Conservation (phyloP, 139 green algal genomes). For the Nannochloris sp. region DNA sequence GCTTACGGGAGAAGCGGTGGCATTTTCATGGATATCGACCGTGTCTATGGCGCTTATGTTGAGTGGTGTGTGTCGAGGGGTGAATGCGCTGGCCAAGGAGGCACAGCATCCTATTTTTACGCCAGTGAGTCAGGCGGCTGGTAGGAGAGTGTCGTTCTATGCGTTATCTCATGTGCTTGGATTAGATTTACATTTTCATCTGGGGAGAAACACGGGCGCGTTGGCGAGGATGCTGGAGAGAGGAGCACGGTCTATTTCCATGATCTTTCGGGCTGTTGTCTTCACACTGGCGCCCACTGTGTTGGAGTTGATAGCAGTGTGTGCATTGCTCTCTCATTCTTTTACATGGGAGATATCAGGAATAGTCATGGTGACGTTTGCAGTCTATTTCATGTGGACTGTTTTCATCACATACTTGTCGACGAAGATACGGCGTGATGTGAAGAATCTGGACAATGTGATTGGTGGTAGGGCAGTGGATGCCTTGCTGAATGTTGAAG, state of each 20-base stretch:
- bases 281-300: conserved; percentile 92
- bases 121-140: conserved; percentile 59
- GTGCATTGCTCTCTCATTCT: conserved; percentile 51
- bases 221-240: conserved; percentile 84
- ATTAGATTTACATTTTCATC: conserved; percentile 32
- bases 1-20: conserved; percentile 23
- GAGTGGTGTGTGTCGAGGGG: conserved; percentile 42
- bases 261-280: conserved; percentile 86
- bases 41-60: conserved; percentile 25
- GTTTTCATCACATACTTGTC: conserved; percentile 21
- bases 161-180: conserved; percentile 24
- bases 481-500: conserved; percentile 89
- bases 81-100: conserved; percentile 73
- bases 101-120: conserved; percentile 69
- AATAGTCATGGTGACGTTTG: conserved; percentile 76
- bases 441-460: conserved; percentile 83
- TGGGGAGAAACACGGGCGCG: conserved; percentile 76
- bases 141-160: conserved; percentile 21
- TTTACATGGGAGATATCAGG: conserved; percentile 50
- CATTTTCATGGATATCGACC: neutral
- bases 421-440: conserved; percentile 41
- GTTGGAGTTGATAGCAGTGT: conserved; percentile 80
- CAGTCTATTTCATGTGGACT: conserved; percentile 77
- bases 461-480: conserved; percentile 80
- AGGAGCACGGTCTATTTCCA: conserved; percentile 76